Percentiles rank a stretch among this genome's conserved stretches.
phyloP scores from a whole-genome alignment of 257 asterid genomes.

The Plantago major region DNA sequence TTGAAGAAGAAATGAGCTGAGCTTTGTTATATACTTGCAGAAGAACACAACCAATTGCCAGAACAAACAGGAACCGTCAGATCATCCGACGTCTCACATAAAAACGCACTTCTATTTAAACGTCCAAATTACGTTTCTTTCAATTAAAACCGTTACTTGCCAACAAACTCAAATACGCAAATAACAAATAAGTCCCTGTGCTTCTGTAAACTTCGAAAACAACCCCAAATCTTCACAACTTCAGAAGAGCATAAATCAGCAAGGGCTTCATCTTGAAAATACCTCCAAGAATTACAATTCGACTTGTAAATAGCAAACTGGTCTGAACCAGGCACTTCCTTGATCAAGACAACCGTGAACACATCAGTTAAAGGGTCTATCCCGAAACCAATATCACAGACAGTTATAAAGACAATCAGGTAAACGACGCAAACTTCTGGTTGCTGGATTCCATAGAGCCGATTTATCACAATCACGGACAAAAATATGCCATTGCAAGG shows the following conservation, averaged over 20 bases:
- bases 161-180: no score
- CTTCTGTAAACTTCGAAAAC: no score
- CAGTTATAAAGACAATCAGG: neutral
- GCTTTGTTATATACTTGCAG: no score
- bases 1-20: no score
- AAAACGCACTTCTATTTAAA: no score
- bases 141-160: no score
- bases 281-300: neutral
- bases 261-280: neutral
- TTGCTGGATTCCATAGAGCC: slow-evolving; percentile 4
- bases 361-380: neutral
- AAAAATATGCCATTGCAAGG: slow-evolving; percentile 3
- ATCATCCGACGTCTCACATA: no score
- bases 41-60: no score
- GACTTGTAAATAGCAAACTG: neutral
- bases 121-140: no score
- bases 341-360: neutral
- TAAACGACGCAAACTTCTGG: neutral
- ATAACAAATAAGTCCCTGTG: no score
- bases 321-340: neutral
- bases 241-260: neutral
- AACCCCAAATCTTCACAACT: no score
- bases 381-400: neutral
- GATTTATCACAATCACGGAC: neutral
- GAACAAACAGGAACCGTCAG: no score